Evolutionary conservation across 192 early-diverging fungal genomes (phyloP), one percentile per base, ranked within the genome.

Genomic region (Backusella mclennaniae): DNA sequence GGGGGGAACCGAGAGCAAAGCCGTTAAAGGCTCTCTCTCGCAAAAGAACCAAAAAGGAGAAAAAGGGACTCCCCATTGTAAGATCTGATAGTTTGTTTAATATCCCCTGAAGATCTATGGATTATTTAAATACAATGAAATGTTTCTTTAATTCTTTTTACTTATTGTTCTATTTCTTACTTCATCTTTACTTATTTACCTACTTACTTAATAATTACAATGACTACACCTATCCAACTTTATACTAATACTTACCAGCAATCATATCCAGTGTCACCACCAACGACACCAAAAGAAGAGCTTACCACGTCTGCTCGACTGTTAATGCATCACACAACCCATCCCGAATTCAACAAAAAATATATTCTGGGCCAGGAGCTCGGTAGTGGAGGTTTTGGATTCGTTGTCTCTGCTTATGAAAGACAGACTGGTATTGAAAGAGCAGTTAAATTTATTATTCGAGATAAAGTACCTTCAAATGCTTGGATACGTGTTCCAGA

Each of bases 391-490:
- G 92, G 90, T 12, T 92, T 91, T 79, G 92, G 91, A 15, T 89
- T 91, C 82, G 92, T 92, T 1, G 80, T 90, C 6, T 84, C 87
- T 2, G 91, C 90, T 4, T 79, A 82, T 1, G 86, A 87, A 63
- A 79, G 77, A 15, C 59, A 73, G 2, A 89, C 90, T 75, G 78
- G 77, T 8, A 73, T 79, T 11, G 91, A 93, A 77, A 88, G 92
- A 11, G 93, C 93, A 2, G 91, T 94, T 72, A 94, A 94, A 80
- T 89, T 94, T 71, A 94, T 94, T 42, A 82, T 89, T 70, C 80
- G 79, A 5, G 71, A 87, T 49, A 89, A 88, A 67, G 85, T 89
- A 11, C 86, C 88, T 4, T 81, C 77, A 44, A 79, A 83, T 70
- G 77, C 78, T n/a, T 86, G 85, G 84, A 76, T 82, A 44, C 78